Conservation (phyloP, 1,284 basidiomycete genomes). For the Chalciporus sp. region DNA sequence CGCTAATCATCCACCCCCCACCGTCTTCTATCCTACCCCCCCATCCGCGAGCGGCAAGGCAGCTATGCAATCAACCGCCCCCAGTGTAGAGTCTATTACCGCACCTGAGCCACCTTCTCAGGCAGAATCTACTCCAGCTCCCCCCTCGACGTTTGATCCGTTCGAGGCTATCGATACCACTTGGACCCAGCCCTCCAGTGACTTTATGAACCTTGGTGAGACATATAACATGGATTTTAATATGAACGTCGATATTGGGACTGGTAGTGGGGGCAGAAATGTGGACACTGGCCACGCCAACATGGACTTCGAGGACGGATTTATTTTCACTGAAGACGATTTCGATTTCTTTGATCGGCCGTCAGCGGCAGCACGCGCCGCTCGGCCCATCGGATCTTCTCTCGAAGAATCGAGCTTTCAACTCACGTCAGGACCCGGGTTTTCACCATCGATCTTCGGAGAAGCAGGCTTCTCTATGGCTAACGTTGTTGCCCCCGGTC, state of each 20-base stretch:
- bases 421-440: slow-evolving; percentile 29
- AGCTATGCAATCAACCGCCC: slow-evolving; percentile 25
- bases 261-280: slow-evolving; percentile 31
- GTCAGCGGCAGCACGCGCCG: slow-evolving; percentile 24
- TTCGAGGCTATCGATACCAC: slow-evolving; percentile 43
- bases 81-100: slow-evolving; percentile 22
- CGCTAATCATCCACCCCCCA: slow-evolving; percentile 31
- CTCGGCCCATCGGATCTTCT: slow-evolving; percentile 13
- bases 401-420: slow-evolving; percentile 25
- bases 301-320: slow-evolving; percentile 63
- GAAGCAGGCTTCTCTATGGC: slow-evolving; percentile 34
- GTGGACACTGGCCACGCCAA: slow-evolving; percentile 31
- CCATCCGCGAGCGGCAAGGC: slow-evolving; percentile 43
- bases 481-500: slow-evolving; percentile 23
- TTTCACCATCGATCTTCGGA: slow-evolving; percentile 36
- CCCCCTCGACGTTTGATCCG: slow-evolving; percentile 34
- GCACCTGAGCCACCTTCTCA: slow-evolving; percentile 13
- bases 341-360: slow-evolving; percentile 75
- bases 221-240: slow-evolving; percentile 47
- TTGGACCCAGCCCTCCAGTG: slow-evolving; percentile 44
- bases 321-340: slow-evolving; percentile 80
- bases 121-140: slow-evolving; percentile 18
- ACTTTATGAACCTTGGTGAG: slow-evolving; percentile 49
- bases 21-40: slow-evolving; percentile 57
- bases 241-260: slow-evolving; percentile 46